Percentiles rank a stretch among this genome's conserved stretches.
Conservation (phyloP, 352 stramenopile species). For the Pythium grandisporangium region DNA sequence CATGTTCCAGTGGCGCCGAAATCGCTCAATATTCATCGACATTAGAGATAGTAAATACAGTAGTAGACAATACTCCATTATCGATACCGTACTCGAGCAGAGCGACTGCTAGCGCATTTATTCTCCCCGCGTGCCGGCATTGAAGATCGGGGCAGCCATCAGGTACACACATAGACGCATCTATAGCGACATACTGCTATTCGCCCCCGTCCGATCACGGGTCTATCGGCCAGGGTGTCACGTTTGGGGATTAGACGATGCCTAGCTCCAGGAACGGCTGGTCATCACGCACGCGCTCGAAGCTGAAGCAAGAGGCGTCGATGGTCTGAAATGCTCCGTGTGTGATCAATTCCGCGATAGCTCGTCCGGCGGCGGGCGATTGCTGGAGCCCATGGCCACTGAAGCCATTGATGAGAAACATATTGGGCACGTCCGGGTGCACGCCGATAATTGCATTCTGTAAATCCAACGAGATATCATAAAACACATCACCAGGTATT, state of each 20-base stretch:
- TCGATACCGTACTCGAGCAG: too few species aligned
- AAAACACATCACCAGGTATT: background rate
- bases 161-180: too few species aligned
- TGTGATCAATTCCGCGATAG: conserved; percentile 66
- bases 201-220: too few species aligned
- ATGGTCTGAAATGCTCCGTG: conserved; percentile 67
- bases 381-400: conserved; percentile 79
- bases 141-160: too few species aligned
- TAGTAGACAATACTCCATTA: background rate
- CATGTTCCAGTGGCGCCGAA: conserved; percentile 9
- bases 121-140: too few species aligned
- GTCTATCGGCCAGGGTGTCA: too few species aligned
- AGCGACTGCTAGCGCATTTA: too few species aligned
- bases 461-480: background rate
- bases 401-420: conserved; percentile 82
- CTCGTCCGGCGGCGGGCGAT: conserved; percentile 60
- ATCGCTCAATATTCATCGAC: conserved; percentile 59
- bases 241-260: conserved; percentile 80
- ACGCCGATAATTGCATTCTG: conserved; percentile 79
- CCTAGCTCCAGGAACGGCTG: conserved; percentile 63
- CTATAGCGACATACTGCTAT: too few species aligned
- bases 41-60: conserved; percentile 22
- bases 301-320: conserved; percentile 59
- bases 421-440: conserved; percentile 70
- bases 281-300: conserved; percentile 61